These are phyloP conservation scores for Xylariaceae sp. DNA, from an alignment of 2,329 filamentous ascomycete species.

Conservation along the genomic window DNA sequence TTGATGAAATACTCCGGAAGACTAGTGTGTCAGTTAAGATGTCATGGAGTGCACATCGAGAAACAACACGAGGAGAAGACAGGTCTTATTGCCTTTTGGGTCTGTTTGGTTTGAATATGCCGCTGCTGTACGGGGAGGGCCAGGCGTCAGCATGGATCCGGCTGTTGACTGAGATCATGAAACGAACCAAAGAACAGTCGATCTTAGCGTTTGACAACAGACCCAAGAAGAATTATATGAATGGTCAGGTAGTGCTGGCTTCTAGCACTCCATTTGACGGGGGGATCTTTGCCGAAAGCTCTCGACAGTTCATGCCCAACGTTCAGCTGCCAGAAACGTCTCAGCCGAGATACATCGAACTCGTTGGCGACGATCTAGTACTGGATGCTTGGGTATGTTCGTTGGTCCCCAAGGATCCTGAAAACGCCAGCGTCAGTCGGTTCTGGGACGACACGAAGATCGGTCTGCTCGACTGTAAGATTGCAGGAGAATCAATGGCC, in stretches of 20 bases:
- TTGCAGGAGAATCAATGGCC: neutral
- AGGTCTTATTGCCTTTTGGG: constrained; percentile 4
- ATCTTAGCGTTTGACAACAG: neutral
- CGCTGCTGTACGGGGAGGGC: constrained; percentile 5
- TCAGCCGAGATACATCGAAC: neutral
- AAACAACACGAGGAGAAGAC: constrained; percentile 6
- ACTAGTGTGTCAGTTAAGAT: constrained; percentile 4
- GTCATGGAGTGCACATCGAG: constrained; percentile 1
- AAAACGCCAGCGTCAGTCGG: neutral
- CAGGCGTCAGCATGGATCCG: neutral
- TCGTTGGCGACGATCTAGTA: constrained; percentile 2
- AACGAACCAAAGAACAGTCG: neutral
- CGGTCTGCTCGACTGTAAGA: constrained; percentile 5
- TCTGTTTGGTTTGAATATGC: constrained; percentile 8
- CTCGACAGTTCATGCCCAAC: neutral
- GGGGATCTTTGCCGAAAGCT: neutral
- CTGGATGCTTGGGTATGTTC: constrained; percentile 5
- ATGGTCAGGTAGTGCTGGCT: neutral
- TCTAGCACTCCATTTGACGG: neutral
- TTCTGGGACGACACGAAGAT: neutral
- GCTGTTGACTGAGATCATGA: constrained; percentile 6
- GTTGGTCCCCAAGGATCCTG: neutral
- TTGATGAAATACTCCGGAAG: constrained; percentile 1
- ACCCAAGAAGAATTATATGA: neutral
- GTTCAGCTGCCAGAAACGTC: neutral